A percentile compares a stretch with the other conserved stretches of the same genome.
phyloP scores from a whole-genome alignment of 2,329 filamentous ascomycete species.

The Thyridium curvatum region DNA sequence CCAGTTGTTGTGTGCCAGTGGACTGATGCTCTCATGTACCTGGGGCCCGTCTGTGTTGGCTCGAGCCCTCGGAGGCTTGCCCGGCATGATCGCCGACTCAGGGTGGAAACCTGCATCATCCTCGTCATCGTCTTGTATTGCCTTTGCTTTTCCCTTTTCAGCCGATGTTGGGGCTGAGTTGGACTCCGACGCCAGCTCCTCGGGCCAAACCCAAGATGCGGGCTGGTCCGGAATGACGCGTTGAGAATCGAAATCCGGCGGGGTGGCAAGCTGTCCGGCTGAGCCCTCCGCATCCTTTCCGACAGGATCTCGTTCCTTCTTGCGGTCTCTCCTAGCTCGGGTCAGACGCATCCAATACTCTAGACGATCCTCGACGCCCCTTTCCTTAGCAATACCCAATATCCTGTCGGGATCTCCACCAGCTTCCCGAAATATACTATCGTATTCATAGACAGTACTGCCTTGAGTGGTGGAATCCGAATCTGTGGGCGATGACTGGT shows the following conservation, averaged over 20 bases:
- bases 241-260: no score
- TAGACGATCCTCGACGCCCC: slow-evolving; percentile 52
- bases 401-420: slow-evolving; percentile 54
- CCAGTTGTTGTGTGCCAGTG: slow-evolving; percentile 56
- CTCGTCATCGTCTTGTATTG: slow-evolving; percentile 1
- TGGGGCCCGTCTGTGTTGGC: slow-evolving; percentile 52
- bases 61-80: slow-evolving; percentile 33
- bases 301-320: slow-evolving; percentile 2
- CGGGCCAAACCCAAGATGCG: no score
- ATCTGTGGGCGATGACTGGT: no score
- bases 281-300: slow-evolving; percentile 1
- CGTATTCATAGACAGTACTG: slow-evolving; percentile 33
- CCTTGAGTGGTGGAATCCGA: no score
- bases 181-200: no score
- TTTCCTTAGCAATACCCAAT: slow-evolving; percentile 53
- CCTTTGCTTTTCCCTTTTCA: slow-evolving; percentile 13
- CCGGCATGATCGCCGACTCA: neutral
- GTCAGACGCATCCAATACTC: slow-evolving; percentile 53
- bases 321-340: slow-evolving; percentile 21
- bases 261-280: no score
- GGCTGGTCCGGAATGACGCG: no score
- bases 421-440: slow-evolving; percentile 53
- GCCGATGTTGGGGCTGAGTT: slow-evolving; percentile 1
- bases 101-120: slow-evolving; percentile 2
- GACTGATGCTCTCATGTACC: slow-evolving; percentile 35